Conservation (phyloP, 2,329 filamentous ascomycete genomes). For the Sporothrix euskadiensis region DNA sequence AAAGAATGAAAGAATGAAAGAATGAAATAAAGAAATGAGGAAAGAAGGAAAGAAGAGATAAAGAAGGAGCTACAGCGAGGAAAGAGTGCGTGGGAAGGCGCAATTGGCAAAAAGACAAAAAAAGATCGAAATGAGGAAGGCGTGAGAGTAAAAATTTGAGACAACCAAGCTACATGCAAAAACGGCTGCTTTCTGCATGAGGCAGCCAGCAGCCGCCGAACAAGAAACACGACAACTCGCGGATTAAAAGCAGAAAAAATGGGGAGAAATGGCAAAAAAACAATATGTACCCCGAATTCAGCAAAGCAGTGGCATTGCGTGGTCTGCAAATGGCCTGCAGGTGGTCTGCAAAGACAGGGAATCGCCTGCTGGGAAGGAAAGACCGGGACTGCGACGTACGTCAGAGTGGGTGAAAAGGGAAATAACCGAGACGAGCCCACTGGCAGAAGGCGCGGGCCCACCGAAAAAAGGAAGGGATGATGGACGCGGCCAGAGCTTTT, state of each 20-base stretch:
- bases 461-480: constrained; percentile 16
- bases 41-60: not conserved
- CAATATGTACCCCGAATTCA: not conserved
- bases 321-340: constrained; percentile 13
- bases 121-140: constrained; percentile 8
- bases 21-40: not conserved
- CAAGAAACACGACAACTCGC: constrained; percentile 1
- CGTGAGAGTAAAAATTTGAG: constrained; percentile 20
- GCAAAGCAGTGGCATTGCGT: not conserved
- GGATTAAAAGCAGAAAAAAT: not conserved
- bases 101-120: constrained; percentile 14
- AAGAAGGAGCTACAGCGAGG: not conserved
- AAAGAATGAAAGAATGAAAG: not conserved
- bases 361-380: not conserved
- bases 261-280: not conserved
- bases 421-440: constrained; percentile 22
- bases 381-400: constrained; percentile 20
- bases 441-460: constrained; percentile 11
- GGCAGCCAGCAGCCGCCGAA: not conserved
- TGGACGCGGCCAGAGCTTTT: constrained; percentile 1
- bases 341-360: not conserved
- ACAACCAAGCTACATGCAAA: not conserved
- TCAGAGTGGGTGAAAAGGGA: constrained; percentile 25
- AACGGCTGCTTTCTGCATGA: not conserved
- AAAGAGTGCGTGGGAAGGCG: not conserved